Percentiles rank a stretch among this genome's conserved stretches.
Evolutionary conservation across 2,329 filamentous ascomycete genomes (phyloP).

Genomic region (Pseudofabraea citricarpa): DNA sequence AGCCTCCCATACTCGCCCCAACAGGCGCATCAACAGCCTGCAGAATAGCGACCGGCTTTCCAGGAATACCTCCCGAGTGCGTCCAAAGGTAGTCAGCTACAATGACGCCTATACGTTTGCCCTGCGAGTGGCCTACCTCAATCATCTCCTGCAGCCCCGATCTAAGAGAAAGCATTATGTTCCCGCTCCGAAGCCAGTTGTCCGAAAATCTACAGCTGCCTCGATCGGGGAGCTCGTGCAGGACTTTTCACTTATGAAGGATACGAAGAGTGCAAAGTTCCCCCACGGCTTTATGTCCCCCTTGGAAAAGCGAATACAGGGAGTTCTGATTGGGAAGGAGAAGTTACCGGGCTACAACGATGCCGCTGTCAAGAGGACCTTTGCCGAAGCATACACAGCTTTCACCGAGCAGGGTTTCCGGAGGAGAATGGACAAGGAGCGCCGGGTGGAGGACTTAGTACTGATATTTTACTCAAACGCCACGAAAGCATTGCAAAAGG

Average conservation of each 20-base stretch:
- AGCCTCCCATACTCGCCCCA: conserved; percentile 21
- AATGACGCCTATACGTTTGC: conserved; percentile 91
- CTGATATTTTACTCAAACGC: conserved; percentile 96
- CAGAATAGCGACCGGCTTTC: conserved; percentile 20
- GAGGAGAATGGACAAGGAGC: conserved; percentile 89
- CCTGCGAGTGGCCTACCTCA: conserved; percentile 83
- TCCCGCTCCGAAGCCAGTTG: conserved; percentile 55
- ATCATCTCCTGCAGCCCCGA: conserved; percentile 89
- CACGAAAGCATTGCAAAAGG: conserved; percentile 82
- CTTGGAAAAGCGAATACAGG: conserved; percentile 43
- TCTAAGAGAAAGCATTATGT: conserved; percentile 87
- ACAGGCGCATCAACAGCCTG: conserved; percentile 25
- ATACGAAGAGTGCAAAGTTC: conserved; percentile 65
- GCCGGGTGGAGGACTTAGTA: conserved; percentile 85
- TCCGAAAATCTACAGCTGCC: conserved; percentile 54
- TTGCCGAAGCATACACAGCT: conserved; percentile 89
- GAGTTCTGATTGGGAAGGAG: conserved; percentile 68
- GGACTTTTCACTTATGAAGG: conserved; percentile 66
- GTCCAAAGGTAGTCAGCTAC: conserved; percentile 47
- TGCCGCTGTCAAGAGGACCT: conserved; percentile 84
- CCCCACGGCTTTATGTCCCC: conserved; percentile 67
- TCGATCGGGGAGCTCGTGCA: conserved; percentile 83
- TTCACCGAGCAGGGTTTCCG: conserved; percentile 86
- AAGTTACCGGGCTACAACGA: conserved; percentile 85
- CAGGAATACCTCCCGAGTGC: conserved; percentile 36